A percentile compares a stretch with the other conserved stretches of the same genome.
phyloP scores from a whole-genome alignment of 257 asterid genomes.

The Lycium ferocissimum region DNA sequence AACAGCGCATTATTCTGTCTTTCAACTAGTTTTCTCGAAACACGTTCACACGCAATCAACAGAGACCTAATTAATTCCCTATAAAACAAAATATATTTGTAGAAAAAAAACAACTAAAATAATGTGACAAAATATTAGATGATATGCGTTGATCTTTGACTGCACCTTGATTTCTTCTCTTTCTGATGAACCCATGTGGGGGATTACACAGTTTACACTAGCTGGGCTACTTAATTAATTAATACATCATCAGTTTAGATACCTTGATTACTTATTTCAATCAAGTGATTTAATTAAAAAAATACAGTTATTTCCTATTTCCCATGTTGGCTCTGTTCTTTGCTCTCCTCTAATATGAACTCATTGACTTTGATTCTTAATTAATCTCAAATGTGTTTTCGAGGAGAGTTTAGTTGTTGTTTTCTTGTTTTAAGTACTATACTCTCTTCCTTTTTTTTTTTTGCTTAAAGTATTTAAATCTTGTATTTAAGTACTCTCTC shows the following conservation, averaged over 20 bases:
- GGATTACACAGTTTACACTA: not conserved
- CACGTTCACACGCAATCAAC: conserved; percentile 34
- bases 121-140: not conserved
- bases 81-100: not conserved
- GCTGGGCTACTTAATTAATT: not conserved
- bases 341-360: not conserved
- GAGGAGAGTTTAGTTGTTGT: not conserved
- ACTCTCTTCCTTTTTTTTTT: no score
- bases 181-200: conserved; percentile 54
- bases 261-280: not conserved
- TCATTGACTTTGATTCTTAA: not conserved
- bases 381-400: not conserved
- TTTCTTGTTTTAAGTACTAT: no score
- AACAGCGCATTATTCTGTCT: conserved; percentile 34
- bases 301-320: not conserved
- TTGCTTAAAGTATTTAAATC: no score
- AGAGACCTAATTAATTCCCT: not conserved
- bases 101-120: not conserved
- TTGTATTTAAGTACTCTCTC: no score
- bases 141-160: conserved; percentile 47
- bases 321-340: not conserved
- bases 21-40: conserved; percentile 23
- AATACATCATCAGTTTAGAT: not conserved
- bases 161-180: conserved; percentile 41
- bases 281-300: not conserved